Evolutionary conservation across 768 basidiomycete species (phyloP), one percentile per base, ranked within the genome.

Genomic region (Boletus bicolor): DNA sequence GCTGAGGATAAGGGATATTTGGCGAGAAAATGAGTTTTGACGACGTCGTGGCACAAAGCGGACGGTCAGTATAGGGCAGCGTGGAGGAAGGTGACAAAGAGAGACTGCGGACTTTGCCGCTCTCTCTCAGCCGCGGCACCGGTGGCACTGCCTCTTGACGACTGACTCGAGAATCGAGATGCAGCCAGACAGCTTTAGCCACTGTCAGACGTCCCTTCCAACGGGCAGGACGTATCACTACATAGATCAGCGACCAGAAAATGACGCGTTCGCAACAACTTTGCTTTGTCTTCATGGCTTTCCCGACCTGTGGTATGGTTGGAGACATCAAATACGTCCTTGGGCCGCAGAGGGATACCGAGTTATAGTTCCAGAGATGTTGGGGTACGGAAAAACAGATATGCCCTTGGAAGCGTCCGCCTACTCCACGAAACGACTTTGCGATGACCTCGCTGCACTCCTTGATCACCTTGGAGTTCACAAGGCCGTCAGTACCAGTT

Each of bases 261-360:
- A 70, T 42, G 75, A 78, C 58, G 65, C 72, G 32, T 63, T 73
- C 7, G 28, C 11, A 10, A 73, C 73, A 1, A 84, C 88, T 2
- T 58, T 92, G 7, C 75, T 91, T n/a, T 87, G 86, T 65, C 58
- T 91, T 17, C 91, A 93, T 64, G 90, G 91, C 1, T 91, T 92
- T 66, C 90, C 91, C 14, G 91, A 92, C 64, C 67, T 76, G 35
- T 79, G 76, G 78, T 89, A 85, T 68, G 86, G 86, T 35, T 91
- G 87, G 87, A 76, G 86, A 51, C 69, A 85, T 66, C 89, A 89
- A 67, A 88, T 91, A 55, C 77, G 75, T 4, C 82, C 86, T 1
- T 90, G 88, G 86, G 81, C 81, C 17, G 71, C 75, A 41, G 69
- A 72, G 39, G 86, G 86, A 8, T 84, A 75, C 62, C 81, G 87